Percentiles rank a stretch among this genome's conserved stretches.
phyloP scores from a whole-genome alignment of 192 early-diverging fungal species.

The Entomortierella beljakovae region DNA sequence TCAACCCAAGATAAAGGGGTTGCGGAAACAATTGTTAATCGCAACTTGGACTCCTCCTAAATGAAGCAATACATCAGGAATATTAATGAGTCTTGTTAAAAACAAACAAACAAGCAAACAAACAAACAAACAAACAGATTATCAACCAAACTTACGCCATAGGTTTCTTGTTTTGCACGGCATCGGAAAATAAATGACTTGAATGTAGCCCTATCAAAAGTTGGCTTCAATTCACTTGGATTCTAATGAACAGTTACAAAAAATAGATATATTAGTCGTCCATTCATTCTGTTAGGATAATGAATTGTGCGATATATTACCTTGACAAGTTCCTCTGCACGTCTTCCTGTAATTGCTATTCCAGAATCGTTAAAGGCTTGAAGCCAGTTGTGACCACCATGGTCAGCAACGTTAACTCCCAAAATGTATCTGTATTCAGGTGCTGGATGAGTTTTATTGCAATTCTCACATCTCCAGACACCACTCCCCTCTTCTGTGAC shows the following conservation, averaged over 20 bases:
- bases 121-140: constrained; percentile 1
- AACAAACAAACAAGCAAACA: constrained; percentile 8
- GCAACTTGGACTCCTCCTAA: constrained; percentile 64
- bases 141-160: constrained; percentile 66
- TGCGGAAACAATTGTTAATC: constrained; percentile 60
- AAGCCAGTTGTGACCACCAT: constrained; percentile 85
- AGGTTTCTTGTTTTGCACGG: constrained; percentile 85
- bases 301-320: background rate
- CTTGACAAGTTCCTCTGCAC: constrained; percentile 73
- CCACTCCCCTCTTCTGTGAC: constrained; percentile 69
- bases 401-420: constrained; percentile 75
- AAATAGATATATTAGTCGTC: no score
- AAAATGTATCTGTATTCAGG: constrained; percentile 91
- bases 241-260: background rate
- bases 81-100: background rate
- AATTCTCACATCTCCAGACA: constrained; percentile 93
- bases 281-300: background rate
- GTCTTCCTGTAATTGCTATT: constrained; percentile 69
- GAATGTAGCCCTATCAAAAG: constrained; percentile 73
- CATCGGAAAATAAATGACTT: constrained; percentile 79
- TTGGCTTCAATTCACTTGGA: constrained; percentile 57
- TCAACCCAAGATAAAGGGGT: constrained; percentile 69
- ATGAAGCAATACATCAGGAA: constrained; percentile 13
- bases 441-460: constrained; percentile 71
- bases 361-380: constrained; percentile 90